Percentiles rank a stretch among this genome's conserved stretches.
Evolutionary conservation across 2,329 filamentous ascomycete genomes (phyloP).

Genomic region (Claviceps maximensis): DNA sequence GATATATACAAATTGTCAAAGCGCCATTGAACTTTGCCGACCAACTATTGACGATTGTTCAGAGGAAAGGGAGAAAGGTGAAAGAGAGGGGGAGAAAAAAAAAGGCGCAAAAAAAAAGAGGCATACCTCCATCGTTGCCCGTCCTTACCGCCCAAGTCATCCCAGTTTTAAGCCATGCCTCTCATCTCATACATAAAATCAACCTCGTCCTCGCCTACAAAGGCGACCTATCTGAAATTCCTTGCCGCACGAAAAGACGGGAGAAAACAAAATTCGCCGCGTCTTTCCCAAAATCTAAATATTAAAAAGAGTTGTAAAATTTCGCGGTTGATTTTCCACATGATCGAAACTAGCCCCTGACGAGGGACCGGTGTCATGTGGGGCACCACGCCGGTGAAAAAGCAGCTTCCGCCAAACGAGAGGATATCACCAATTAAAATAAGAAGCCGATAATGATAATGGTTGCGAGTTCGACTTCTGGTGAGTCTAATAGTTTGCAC

Average conservation of each 20-base stretch:
- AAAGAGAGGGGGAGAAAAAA: not conserved
- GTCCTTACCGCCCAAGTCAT: not conserved
- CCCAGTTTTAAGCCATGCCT: not conserved
- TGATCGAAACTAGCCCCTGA: not conserved
- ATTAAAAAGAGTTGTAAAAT: conserved; percentile 5
- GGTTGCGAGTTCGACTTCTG: not conserved
- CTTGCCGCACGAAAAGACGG: not conserved
- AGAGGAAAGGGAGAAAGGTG: not conserved
- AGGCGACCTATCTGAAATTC: not conserved
- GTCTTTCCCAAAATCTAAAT: conserved; percentile 1
- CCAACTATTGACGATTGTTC: not conserved
- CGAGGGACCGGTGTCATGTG: not conserved
- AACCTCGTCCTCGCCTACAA: not conserved
- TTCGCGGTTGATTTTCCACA: not conserved
- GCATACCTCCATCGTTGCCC: not conserved
- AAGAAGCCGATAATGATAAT: not conserved
- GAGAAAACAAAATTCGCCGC: not conserved
- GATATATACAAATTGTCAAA: conserved; percentile 13
- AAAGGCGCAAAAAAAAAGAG: not conserved
- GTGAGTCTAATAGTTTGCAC: not conserved
- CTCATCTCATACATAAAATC: not conserved
- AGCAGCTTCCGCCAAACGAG: not conserved
- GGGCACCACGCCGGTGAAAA: not conserved
- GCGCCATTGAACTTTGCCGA: not conserved
- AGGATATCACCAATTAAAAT: not conserved